phyloP scores from a whole-genome alignment of 495 filamentous ascomycete species.

The Penicillium coprophilum region DNA sequence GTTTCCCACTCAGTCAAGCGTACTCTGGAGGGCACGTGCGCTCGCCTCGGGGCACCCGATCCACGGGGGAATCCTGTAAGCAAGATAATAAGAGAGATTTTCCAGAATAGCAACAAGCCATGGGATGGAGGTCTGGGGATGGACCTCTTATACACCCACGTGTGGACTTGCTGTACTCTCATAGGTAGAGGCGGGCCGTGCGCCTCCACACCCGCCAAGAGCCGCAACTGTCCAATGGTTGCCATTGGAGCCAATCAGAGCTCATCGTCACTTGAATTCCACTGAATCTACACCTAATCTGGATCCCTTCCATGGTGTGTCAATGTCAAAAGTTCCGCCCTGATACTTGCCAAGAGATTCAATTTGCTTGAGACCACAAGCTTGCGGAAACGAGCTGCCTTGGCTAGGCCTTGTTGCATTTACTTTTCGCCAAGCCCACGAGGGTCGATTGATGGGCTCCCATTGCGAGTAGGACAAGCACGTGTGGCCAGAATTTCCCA shows the following conservation, averaged over 20 bases:
- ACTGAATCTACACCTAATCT: background rate
- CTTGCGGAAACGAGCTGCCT: constrained; percentile 6
- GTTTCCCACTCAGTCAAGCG: background rate
- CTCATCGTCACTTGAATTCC: background rate
- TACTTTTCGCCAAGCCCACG: constrained; percentile 3
- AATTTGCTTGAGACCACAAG: constrained; percentile 12
- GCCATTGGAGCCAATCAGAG: background rate
- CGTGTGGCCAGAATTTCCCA: constrained; percentile 6
- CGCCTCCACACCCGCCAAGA: constrained; percentile 9
- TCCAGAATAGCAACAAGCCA: constrained; percentile 2
- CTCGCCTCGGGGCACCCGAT: background rate
- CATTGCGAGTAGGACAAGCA: constrained; percentile 10
- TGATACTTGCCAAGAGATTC: constrained; percentile 4
- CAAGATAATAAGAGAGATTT: background rate
- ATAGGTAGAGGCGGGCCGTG: constrained; percentile 1
- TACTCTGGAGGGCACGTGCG: background rate
- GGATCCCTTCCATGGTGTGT: background rate
- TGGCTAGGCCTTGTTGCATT: background rate
- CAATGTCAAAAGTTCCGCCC: background rate
- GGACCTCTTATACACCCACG: constrained; percentile 9
- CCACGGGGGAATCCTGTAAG: background rate
- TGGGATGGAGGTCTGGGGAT: background rate
- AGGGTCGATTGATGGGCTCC: background rate
- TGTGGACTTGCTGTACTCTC: background rate
- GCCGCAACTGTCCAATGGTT: constrained; percentile 1